phyloP scores from a whole-genome alignment of 345 rosid species.

The Dovyalis caffra region DNA sequence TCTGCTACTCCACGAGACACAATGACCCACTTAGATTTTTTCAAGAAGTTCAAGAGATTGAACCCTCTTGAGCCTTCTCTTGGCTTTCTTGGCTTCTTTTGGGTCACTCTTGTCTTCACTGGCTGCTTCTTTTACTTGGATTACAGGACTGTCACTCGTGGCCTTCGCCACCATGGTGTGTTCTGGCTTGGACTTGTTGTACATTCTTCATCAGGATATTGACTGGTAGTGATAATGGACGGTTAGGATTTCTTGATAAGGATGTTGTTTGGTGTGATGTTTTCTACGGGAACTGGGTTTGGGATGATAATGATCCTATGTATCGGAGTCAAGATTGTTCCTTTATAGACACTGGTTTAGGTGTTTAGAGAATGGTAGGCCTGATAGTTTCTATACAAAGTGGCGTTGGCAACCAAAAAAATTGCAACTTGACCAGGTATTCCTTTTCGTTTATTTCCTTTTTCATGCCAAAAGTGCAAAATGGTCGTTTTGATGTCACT shows the following conservation, averaged over 20 bases:
- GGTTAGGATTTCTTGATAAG: slow-evolving; percentile 51
- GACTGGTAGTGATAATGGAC: slow-evolving; percentile 12
- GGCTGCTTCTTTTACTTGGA: slow-evolving; percentile 49
- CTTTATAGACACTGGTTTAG: slow-evolving; percentile 54
- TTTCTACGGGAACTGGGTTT: slow-evolving; percentile 71
- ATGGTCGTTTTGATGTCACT: too few species aligned
- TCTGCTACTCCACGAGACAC: slow-evolving; percentile 9
- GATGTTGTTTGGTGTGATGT: slow-evolving; percentile 51
- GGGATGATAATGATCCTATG: slow-evolving; percentile 62
- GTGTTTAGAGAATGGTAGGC: slow-evolving; percentile 69
- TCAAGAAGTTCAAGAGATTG: slow-evolving; percentile 43
- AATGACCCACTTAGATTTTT: slow-evolving; percentile 35
- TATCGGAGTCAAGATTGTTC: slow-evolving; percentile 57
- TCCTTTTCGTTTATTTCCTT: too few species aligned
- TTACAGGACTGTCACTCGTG: slow-evolving; percentile 27
- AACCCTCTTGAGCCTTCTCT: slow-evolving; percentile 48
- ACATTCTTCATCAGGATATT: slow-evolving; percentile 14
- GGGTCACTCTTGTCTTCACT: slow-evolving; percentile 37
- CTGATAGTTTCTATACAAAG: slow-evolving; percentile 63
- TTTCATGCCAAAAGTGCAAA: too few species aligned
- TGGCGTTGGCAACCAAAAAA: slow-evolving; percentile 81
- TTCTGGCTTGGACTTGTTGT: slow-evolving; percentile 32
- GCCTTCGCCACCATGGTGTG: slow-evolving; percentile 26
- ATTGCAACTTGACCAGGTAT: slow-evolving; percentile 68
- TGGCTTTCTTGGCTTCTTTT: slow-evolving; percentile 45